Conservation (phyloP, 148 eudicot genomes). For the Vaccinium corymbosum region DNA sequence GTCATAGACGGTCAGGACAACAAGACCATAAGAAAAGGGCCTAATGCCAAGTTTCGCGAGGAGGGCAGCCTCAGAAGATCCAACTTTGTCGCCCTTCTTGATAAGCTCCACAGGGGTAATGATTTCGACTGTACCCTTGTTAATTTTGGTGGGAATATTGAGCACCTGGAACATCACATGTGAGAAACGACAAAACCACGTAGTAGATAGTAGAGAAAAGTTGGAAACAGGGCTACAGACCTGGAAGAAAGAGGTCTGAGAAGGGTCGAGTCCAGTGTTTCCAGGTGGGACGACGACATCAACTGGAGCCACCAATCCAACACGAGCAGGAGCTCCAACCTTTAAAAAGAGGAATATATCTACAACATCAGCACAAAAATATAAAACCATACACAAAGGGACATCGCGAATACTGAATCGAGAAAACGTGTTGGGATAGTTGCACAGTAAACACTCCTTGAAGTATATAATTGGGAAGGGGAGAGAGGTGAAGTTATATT, state of each 20-base stretch:
- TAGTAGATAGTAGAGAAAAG: neutral
- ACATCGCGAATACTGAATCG: neutral
- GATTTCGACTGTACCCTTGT: constrained; percentile 55
- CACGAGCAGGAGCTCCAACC: constrained; percentile 62
- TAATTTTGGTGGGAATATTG: constrained; percentile 55
- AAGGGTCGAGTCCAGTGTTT: constrained; percentile 56
- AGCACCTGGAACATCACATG: constrained; percentile 28
- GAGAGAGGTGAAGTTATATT: neutral
- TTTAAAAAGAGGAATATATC: neutral
- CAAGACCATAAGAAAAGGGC: constrained; percentile 51
- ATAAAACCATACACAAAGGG: neutral
- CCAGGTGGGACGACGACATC: constrained; percentile 57
- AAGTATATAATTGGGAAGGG: too few species aligned
- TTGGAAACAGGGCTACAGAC: neutral
- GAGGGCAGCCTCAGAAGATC: constrained; percentile 51
- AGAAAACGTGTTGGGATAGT: neutral
- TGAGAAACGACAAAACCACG: neutral
- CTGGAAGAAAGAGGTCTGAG: constrained; percentile 58
- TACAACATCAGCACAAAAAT: neutral
- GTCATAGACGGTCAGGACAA: constrained; percentile 38
- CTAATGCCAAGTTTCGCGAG: constrained; percentile 46
- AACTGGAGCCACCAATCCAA: constrained; percentile 48
- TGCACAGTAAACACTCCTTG: too few species aligned
- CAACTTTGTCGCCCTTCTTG: constrained; percentile 58
- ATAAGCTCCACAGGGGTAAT: constrained; percentile 55